Conservation (phyloP, 495 filamentous ascomycete genomes). For the Gamarada debralockiae region DNA sequence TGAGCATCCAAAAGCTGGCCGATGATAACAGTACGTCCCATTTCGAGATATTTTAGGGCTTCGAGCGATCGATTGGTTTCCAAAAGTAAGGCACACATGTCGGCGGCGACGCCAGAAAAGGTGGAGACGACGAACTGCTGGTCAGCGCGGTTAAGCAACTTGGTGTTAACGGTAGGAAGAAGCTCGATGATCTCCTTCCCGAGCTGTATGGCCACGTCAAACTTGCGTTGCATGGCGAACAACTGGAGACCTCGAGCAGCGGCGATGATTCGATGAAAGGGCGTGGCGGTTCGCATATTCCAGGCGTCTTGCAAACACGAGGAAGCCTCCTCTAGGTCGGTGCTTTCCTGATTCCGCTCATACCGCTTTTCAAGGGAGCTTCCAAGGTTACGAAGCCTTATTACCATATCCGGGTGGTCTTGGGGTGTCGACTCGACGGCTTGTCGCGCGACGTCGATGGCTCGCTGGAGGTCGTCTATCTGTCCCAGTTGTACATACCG, state of each 20-base stretch:
- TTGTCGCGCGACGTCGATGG: not conserved
- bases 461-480: not conserved
- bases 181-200: not conserved
- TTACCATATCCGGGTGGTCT: not conserved
- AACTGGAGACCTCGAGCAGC: not conserved
- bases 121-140: not conserved
- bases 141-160: constrained; percentile 1
- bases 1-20: not conserved
- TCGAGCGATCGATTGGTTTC: not conserved
- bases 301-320: not conserved
- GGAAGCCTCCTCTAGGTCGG: constrained; percentile 1
- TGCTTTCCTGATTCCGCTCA: not conserved
- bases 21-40: not conserved
- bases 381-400: not conserved
- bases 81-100: constrained; percentile 2
- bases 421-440: constrained; percentile 4
- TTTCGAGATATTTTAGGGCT: constrained; percentile 3
- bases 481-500: constrained; percentile 1
- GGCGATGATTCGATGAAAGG: not conserved
- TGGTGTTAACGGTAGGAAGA: constrained; percentile 4
- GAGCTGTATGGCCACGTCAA: constrained; percentile 1
- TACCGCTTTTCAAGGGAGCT: not conserved
- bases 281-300: not conserved
- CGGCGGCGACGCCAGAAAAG: constrained; percentile 7
- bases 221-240: not conserved